Conservation (phyloP, 768 basidiomycete genomes). For the Leccinum broughii region DNA sequence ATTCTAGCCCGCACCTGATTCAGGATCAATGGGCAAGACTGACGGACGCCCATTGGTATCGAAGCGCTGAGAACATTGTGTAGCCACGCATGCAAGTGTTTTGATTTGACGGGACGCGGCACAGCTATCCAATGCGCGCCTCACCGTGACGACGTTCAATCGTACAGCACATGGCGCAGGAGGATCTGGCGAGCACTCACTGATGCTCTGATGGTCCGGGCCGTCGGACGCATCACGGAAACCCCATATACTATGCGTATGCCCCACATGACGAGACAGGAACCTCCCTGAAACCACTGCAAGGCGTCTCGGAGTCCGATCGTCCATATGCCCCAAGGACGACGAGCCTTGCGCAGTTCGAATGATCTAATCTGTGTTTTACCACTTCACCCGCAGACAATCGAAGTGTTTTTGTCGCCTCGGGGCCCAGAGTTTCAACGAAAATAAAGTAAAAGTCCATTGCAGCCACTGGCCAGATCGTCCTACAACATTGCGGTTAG, state of each 20-base stretch:
- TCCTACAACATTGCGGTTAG: no score
- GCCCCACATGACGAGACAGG: slow-evolving; percentile 1
- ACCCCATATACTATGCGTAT: neutral
- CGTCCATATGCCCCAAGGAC: neutral
- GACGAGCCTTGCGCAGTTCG: neutral
- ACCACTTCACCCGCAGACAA: neutral
- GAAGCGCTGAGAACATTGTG: no score
- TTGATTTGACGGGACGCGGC: neutral
- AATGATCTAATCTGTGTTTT: neutral
- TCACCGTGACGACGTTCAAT: neutral
- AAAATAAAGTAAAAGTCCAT: neutral
- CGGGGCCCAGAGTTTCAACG: neutral
- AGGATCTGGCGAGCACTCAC: no score
- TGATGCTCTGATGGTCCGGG: neutral
- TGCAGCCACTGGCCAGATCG: neutral
- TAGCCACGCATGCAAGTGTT: neutral
- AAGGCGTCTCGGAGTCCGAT: neutral
- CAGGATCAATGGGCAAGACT: neutral
- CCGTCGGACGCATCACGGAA: neutral
- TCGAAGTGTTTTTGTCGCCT: neutral
- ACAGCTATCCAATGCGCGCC: no score
- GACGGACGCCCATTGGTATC: neutral
- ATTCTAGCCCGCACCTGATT: neutral
- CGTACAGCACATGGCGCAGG: neutral
- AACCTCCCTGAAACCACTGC: neutral